A percentile compares a stretch with the other conserved stretches of the same genome.
Evolutionary conservation across 2,329 filamentous ascomycete genomes (phyloP).

Genomic region (Arachnopeziza araneosa): DNA sequence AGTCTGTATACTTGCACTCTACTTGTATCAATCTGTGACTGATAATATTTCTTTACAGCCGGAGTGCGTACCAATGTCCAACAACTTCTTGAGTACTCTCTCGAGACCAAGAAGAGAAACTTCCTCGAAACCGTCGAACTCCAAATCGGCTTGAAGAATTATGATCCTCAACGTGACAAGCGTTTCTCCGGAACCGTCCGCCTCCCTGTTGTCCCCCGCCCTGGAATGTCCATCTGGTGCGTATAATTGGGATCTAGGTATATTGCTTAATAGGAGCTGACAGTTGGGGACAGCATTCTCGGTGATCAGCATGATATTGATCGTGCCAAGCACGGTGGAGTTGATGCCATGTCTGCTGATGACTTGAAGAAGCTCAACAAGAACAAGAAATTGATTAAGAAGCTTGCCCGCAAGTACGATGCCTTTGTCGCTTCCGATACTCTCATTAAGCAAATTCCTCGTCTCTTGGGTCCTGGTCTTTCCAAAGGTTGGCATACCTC

Average conservation of each 20-base stretch:
- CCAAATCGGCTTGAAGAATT: slow-evolving; percentile 96
- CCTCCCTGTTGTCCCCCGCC: slow-evolving; percentile 86
- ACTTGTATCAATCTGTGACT: slow-evolving; percentile 12
- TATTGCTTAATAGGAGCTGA: slow-evolving; percentile 23
- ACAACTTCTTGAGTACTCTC: slow-evolving; percentile 91
- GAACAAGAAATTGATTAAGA: slow-evolving; percentile 99
- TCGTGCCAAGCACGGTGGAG: slow-evolving; percentile 97
- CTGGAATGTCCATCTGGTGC: slow-evolving; percentile 81
- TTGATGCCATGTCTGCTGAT: slow-evolving; percentile 97
- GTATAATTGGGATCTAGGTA: slow-evolving; percentile 24
- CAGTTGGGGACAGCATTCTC: slow-evolving; percentile 55
- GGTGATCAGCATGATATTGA: slow-evolving; percentile 98
- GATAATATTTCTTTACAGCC: slow-evolving; percentile 51
- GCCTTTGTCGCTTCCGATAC: slow-evolving; percentile 96
- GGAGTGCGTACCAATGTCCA: slow-evolving; percentile 94
- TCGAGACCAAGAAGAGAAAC: slow-evolving; percentile 95
- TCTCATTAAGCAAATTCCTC: slow-evolving; percentile 99
- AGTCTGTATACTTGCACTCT: slow-evolving; percentile 20
- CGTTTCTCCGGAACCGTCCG: slow-evolving; percentile 99
- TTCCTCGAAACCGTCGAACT: slow-evolving; percentile 93
- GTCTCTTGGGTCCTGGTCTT: slow-evolving; percentile 97
- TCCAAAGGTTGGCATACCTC: slow-evolving; percentile 68
- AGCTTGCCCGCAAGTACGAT: slow-evolving; percentile 99
- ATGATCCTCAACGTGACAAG: slow-evolving; percentile 99
- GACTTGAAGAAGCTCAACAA: slow-evolving; percentile 99